phyloP scores from a whole-genome alignment of 2,329 filamentous ascomycete species.

The Colletotrichum neosansevieriae region DNA sequence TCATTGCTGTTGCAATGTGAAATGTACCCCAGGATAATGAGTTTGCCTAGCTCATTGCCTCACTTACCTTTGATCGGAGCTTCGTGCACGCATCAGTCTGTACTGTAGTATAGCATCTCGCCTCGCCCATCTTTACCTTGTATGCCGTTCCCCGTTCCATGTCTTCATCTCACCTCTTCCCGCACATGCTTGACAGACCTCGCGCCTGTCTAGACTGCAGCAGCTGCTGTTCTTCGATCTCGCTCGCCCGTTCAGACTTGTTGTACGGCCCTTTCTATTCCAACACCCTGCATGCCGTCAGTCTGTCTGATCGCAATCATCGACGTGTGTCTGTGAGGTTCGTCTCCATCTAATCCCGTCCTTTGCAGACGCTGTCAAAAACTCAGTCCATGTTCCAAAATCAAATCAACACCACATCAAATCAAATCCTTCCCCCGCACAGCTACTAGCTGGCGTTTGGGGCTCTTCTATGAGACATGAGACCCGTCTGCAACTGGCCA shows the following conservation, averaged over 20 bases:
- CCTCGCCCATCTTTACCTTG: no score
- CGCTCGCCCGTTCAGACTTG: background rate
- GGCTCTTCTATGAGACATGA: slow-evolving; percentile 39
- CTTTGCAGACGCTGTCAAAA: slow-evolving; percentile 12
- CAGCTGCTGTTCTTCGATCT: slow-evolving; percentile 8
- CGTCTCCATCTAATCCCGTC: slow-evolving; percentile 26
- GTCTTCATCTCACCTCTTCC: background rate
- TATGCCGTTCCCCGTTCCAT: no score
- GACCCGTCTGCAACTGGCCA: slow-evolving; percentile 30
- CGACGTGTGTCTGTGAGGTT: slow-evolving; percentile 20
- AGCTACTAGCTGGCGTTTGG: slow-evolving; percentile 26
- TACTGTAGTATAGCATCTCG: no score
- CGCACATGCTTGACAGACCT: background rate
- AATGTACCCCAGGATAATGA: no score
- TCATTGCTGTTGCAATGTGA: no score
- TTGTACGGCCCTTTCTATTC: background rate
- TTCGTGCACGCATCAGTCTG: no score
- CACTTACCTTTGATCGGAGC: no score
- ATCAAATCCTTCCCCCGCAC: slow-evolving; percentile 38
- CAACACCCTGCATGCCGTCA: background rate
- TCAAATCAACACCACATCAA: slow-evolving; percentile 5
- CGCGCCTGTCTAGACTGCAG: slow-evolving; percentile 11
- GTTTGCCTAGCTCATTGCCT: no score
- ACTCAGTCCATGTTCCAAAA: slow-evolving; percentile 12
- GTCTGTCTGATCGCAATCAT: slow-evolving; percentile 19